These are phyloP conservation scores for Mytilinidion resinicola DNA, from an alignment of 495 filamentous ascomycete species.

Conservation along the genomic window DNA sequence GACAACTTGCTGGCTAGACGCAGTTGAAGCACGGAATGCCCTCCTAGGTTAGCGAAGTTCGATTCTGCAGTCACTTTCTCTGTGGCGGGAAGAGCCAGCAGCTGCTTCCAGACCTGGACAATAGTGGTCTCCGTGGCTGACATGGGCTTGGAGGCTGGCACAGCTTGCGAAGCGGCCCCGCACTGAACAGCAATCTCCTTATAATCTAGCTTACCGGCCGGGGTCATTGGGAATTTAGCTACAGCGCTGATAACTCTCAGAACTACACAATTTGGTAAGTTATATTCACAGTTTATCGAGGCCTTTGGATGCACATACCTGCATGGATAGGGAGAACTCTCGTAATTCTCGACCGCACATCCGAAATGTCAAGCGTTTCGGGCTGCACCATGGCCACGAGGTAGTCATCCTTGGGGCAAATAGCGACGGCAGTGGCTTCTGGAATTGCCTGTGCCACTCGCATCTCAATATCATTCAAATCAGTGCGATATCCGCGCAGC, in stretches of 20 bases:
- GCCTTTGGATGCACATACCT: too few species aligned
- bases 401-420: neutral
- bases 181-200: too few species aligned
- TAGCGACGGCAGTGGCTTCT: neutral
- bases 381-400: neutral
- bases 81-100: neutral
- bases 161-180: too few species aligned
- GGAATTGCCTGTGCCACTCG: conserved; percentile 24
- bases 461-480: conserved; percentile 36
- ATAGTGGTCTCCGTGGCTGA: neutral
- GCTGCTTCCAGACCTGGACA: neutral
- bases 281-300: too few species aligned
- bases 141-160: too few species aligned
- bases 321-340: too few species aligned
- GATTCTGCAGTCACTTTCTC: neutral
- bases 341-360: too few species aligned
- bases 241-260: too few species aligned
- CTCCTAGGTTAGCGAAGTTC: neutral
- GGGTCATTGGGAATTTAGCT: too few species aligned
- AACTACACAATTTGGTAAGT: too few species aligned
- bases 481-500: conserved; percentile 33
- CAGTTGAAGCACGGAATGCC: neutral
- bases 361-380: too few species aligned
- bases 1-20: neutral
- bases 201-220: too few species aligned